A percentile compares a stretch with the other conserved stretches of the same genome.
phyloP scores from a whole-genome alignment of 306 rosid genomes.

The Dalbergia oliveri region DNA sequence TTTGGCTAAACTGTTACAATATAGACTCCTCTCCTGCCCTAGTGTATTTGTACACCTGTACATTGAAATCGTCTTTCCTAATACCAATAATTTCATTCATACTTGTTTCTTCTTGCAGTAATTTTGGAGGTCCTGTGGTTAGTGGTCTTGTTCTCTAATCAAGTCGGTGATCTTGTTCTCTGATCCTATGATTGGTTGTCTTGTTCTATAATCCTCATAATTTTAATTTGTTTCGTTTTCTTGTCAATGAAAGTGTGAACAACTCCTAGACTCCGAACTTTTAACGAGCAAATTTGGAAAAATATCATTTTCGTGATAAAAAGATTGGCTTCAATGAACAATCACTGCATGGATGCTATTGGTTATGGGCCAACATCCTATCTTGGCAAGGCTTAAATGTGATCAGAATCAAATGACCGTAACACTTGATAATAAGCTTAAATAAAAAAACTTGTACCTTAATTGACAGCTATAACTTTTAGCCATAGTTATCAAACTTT shows the following conservation, averaged over 20 bases:
- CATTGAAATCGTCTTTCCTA: background rate
- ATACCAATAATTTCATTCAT: background rate
- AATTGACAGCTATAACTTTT: too few relatives aligned
- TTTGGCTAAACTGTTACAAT: background rate
- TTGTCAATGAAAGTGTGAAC: slow-evolving; percentile 1
- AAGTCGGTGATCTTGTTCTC: background rate
- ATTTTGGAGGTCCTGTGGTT: background rate
- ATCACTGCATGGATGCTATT: too few relatives aligned
- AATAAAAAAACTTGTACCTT: too few relatives aligned
- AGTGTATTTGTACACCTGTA: background rate
- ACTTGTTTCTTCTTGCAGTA: background rate
- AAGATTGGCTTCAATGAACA: background rate
- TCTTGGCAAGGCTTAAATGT: too few relatives aligned
- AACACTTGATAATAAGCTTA: too few relatives aligned
- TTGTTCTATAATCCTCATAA: background rate
- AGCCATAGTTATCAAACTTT: too few relatives aligned
- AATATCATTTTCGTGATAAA: slow-evolving; percentile 13
- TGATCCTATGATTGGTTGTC: slow-evolving; percentile 8
- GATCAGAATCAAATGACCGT: too few relatives aligned
- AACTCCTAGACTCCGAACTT: background rate
- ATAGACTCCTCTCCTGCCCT: too few relatives aligned
- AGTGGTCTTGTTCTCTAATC: background rate
- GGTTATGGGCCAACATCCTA: too few relatives aligned
- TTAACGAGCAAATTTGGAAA: slow-evolving; percentile 3
- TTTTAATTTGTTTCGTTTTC: background rate